Evolutionary conservation across 1,284 basidiomycete species (phyloP), one percentile per base, ranked within the genome.

Genomic region (Lignosus rhinocerotis): DNA sequence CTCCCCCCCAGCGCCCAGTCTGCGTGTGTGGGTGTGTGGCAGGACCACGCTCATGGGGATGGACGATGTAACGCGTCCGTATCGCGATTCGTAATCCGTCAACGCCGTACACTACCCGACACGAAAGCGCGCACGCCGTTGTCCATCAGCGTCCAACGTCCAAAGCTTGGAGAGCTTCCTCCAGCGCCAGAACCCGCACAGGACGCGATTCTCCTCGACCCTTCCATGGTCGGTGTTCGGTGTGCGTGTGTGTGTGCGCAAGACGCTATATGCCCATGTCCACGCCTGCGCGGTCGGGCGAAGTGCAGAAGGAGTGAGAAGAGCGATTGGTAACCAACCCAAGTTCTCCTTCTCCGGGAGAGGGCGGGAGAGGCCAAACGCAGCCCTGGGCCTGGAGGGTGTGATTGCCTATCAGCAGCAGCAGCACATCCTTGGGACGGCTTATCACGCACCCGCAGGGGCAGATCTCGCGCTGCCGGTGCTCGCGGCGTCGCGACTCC

Each of bases 261-360:
- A 10, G 21, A 50, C 34, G 48, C 21, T 31, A 32, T 31, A 32
- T 12, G 32, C 48, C 25, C 25, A 25, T 25, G 25, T 39, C 38
- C 36, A 21, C 47, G 47, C 48, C 55, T 51, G 55, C 16, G 34
- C 43, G 48, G 39, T 50, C 55, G 48, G 55, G 34, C 32, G 55
- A 51, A 56, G 42, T 7, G 33, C 25, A 41, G 53, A 41, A 46
- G 44, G 31, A 10, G 6, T 5, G 36, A 25, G 25, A 25, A 25
- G 25, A 25, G 25, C 25, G 25, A 25, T 25, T 25, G 25, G 4
- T 25, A 25, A 4, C 25, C 25, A 25, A 25, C 25, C n/a, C n/a
- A n/a, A n/a, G n/a, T n/a, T n/a, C n/a, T n/a, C n/a, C n/a, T n/a
- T n/a, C n/a, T n/a, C n/a, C n/a, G n/a, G 33, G n/a, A 41, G 53